These are phyloP conservation scores for Fusarium sp. DNA, from an alignment of 2,329 filamentous ascomycete genomes.

Conservation along the genomic window DNA sequence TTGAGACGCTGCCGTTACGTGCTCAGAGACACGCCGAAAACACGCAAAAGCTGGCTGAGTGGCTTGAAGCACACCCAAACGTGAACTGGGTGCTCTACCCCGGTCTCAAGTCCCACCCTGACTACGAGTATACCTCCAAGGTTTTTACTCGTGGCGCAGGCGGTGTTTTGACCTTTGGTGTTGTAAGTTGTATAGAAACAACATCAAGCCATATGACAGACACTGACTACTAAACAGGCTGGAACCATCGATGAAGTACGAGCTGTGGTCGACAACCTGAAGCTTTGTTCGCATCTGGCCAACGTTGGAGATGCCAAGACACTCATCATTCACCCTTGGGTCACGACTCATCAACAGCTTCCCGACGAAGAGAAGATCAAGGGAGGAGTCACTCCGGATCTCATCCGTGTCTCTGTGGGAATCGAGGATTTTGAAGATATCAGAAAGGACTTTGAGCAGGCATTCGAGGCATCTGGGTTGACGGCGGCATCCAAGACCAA, in stretches of 20 bases:
- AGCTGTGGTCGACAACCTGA: background rate
- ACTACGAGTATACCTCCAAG: slow-evolving; percentile 70
- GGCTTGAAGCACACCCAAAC: slow-evolving; percentile 1
- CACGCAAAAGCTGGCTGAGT: background rate
- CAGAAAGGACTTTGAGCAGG: slow-evolving; percentile 72
- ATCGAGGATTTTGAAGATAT: slow-evolving; percentile 79
- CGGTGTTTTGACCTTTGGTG: slow-evolving; percentile 73
- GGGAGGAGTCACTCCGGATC: slow-evolving; percentile 65
- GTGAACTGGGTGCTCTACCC: slow-evolving; percentile 7
- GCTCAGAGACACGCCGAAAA: slow-evolving; percentile 4
- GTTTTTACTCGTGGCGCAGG: slow-evolving; percentile 73
- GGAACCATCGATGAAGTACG: background rate
- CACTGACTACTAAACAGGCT: background rate
- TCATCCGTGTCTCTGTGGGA: slow-evolving; percentile 41
- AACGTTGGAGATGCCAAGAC: slow-evolving; percentile 74
- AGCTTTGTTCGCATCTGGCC: slow-evolving; percentile 68
- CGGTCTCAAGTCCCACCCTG: slow-evolving; percentile 55
- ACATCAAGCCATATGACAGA: background rate
- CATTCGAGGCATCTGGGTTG: background rate
- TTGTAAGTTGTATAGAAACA: background rate
- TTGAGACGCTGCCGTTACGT: slow-evolving; percentile 5
- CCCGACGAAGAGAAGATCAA: slow-evolving; percentile 69
- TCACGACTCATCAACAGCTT: slow-evolving; percentile 72
- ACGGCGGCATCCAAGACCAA: background rate
- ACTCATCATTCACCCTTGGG: slow-evolving; percentile 75